phyloP scores from a whole-genome alignment of 805 yeast genomes.

The Candida fluviatilis region DNA sequence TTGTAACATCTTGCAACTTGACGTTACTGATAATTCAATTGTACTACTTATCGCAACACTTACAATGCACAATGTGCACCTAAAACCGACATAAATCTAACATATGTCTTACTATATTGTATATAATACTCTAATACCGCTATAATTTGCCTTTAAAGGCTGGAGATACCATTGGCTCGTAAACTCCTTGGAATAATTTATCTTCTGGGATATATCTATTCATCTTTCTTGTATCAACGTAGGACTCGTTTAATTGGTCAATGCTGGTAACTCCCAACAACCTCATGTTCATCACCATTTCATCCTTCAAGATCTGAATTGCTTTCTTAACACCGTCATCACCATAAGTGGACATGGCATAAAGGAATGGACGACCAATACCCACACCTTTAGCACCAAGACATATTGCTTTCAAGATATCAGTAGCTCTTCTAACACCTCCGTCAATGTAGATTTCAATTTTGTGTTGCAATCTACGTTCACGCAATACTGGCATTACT shows the following conservation, averaged over 20 bases:
- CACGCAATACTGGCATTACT: constrained; percentile 41
- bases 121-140: not conserved
- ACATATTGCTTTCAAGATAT: constrained; percentile 70
- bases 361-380: constrained; percentile 70
- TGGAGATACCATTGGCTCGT: constrained; percentile 53
- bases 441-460: constrained; percentile 72
- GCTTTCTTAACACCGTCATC: constrained; percentile 68
- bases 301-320: constrained; percentile 56
- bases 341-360: constrained; percentile 78
- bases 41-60: too few relatives aligned
- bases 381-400: constrained; percentile 78
- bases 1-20: too few relatives aligned
- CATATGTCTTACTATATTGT: too few relatives aligned
- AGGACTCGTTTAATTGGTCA: constrained; percentile 50
- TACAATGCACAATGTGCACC: too few relatives aligned
- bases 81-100: too few relatives aligned
- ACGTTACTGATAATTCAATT: too few relatives aligned
- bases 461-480: constrained; percentile 39
- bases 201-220: constrained; percentile 51
- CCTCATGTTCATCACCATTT: constrained; percentile 62
- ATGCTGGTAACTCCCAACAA: constrained; percentile 55
- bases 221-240: constrained; percentile 54
- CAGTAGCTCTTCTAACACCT: constrained; percentile 74
- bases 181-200: constrained; percentile 48
- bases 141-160: constrained; percentile 34